Percentiles rank a stretch among this genome's conserved stretches.
These are phyloP conservation scores for Penicillium paradoxum DNA, from an alignment of 495 filamentous ascomycete genomes.

Conservation along the genomic window DNA sequence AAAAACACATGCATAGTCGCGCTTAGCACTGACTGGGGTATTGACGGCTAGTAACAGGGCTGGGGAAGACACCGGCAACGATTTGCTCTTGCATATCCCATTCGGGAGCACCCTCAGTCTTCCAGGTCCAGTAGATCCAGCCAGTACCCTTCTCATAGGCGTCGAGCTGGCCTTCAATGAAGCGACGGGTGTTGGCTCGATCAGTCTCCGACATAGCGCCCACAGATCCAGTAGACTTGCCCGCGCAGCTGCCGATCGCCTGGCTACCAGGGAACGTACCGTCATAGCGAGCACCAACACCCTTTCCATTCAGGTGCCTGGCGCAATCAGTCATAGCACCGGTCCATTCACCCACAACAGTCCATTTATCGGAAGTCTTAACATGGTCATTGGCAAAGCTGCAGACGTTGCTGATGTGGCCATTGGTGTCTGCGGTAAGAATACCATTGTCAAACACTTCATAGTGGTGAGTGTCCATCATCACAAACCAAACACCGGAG, in stretches of 20 bases:
- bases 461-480: constrained; percentile 67
- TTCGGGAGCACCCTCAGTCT: constrained; percentile 79
- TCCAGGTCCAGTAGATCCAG: constrained; percentile 84
- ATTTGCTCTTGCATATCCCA: constrained; percentile 76
- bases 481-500: constrained; percentile 52
- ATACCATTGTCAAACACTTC: constrained; percentile 60
- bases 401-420: constrained; percentile 52
- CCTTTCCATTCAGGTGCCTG: constrained; percentile 64
- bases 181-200: constrained; percentile 53
- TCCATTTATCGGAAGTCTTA: constrained; percentile 60
- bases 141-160: constrained; percentile 64
- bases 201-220: constrained; percentile 46
- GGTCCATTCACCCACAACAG: constrained; percentile 66
- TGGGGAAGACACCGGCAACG: constrained; percentile 56
- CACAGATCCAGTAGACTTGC: constrained; percentile 54
- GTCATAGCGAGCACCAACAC: constrained; percentile 66
- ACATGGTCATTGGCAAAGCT: constrained; percentile 42
- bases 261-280: constrained; percentile 48
- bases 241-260: constrained; percentile 53
- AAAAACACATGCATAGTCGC: background rate
- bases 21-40: constrained; percentile 43
- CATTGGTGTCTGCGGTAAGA: constrained; percentile 42
- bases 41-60: constrained; percentile 48
- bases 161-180: constrained; percentile 69
- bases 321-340: constrained; percentile 72